Evolutionary conservation across 768 basidiomycete species (phyloP), one percentile per base, ranked within the genome.

Genomic region (Lepiota brunneoincarnata): DNA sequence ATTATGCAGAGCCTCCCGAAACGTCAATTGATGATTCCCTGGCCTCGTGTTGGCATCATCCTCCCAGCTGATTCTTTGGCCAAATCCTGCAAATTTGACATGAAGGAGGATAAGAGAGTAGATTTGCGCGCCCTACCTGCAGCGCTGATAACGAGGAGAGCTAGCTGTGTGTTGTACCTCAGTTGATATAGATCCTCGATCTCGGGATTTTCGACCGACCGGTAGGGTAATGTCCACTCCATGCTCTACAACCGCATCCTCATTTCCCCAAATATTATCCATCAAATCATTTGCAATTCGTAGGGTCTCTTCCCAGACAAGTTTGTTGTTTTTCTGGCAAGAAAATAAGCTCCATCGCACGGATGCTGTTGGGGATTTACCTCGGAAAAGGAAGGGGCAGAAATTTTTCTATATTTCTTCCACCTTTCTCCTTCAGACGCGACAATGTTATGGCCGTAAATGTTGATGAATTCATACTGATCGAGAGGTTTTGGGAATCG

Each of bases 211-310:
- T n/a, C n/a, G 7, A 41, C 75, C 46, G 54, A 83, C 83, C 6
- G 80, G 79, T 3, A 80, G 62, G 0, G 83, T 84, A n/a, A 84
- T 60, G 24, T 82, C 77, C 2, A 79, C 61, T 44, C 69, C 69
- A 59, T 85, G 73, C 39, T 79, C 74, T n/a, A 77, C 58, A 3
- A 63, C 59, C 17, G 39, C 48, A 3, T 14, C 61, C 56, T 68
- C 65, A 24, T 69, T 63, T 3, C 62, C 69, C 81, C 84, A 84
- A 3, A 78, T 69, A 15, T 75, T 74, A 14, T 68, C 56, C 58
- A 79, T 76, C 37, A 80, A 63, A 23, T 72, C 76, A n/a, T 67
- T 49, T 59, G 77, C 68, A 18, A 77, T 72, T 17, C 65, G 62
- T 31, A 71, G 54, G 7, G 76, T 72, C 56, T 75, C 74, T 17